Conservation (phyloP, 768 basidiomycete species). For the Tricholoma saponaceum region DNA sequence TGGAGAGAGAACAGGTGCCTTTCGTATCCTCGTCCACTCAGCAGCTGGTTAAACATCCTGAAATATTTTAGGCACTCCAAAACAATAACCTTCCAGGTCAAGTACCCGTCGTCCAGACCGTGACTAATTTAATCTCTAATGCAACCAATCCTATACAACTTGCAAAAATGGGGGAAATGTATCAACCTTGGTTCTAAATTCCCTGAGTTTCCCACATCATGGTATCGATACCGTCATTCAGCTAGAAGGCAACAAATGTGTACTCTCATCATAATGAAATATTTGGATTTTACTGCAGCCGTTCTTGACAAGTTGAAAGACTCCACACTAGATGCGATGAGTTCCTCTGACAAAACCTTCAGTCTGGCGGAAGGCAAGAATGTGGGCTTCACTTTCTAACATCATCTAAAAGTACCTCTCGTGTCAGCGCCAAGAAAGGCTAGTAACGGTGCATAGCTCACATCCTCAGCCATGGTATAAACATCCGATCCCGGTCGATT, state of each 20-base stretch:
- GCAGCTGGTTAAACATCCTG: not conserved
- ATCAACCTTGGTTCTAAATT: constrained; percentile 79
- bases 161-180: constrained; percentile 81
- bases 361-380: constrained; percentile 69
- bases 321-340: constrained; percentile 23
- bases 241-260: not conserved
- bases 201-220: constrained; percentile 4
- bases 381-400: constrained; percentile 64
- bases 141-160: constrained; percentile 86
- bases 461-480: constrained; percentile 89
- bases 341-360: constrained; percentile 60
- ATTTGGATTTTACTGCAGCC: not conserved
- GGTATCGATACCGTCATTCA: constrained; percentile 5
- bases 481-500: constrained; percentile 85
- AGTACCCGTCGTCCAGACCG: constrained; percentile 72
- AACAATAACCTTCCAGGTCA: constrained; percentile 32
- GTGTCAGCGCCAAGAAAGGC: not conserved
- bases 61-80: constrained; percentile 29
- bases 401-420: constrained; percentile 55
- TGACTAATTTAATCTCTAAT: constrained; percentile 76
- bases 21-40: not conserved
- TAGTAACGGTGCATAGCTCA: constrained; percentile 26
- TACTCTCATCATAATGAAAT: constrained; percentile 1
- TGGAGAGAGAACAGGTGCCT: constrained; percentile 77
- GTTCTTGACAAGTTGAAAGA: not conserved